A percentile compares a stretch with the other conserved stretches of the same genome.
These are phyloP conservation scores for Ceratobasidium sp. DNA, from an alignment of 1,284 basidiomycete genomes.

Conservation along the genomic window DNA sequence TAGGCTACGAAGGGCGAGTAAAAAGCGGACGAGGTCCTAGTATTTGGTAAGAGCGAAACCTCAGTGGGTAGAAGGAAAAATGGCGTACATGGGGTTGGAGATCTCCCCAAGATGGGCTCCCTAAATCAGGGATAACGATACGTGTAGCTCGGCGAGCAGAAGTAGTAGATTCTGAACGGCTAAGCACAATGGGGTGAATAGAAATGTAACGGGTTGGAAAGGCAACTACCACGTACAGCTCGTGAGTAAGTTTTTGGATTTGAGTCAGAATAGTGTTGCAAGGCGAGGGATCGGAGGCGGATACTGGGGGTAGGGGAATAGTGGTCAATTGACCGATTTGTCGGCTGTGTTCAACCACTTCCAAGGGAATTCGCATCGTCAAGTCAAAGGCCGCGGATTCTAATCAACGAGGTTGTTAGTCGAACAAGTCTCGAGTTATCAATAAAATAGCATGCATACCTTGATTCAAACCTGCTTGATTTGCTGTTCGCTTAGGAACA, in stretches of 20 bases:
- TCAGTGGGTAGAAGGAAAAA: neutral
- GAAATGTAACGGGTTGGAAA: neutral
- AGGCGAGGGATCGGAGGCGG: neutral
- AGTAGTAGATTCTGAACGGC: constrained; percentile 6
- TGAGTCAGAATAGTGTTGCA: constrained; percentile 21
- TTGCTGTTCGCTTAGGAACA: constrained; percentile 56
- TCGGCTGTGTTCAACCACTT: constrained; percentile 25
- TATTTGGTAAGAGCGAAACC: neutral
- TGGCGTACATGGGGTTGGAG: constrained; percentile 31
- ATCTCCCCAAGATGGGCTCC: constrained; percentile 77
- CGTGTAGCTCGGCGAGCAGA: constrained; percentile 57
- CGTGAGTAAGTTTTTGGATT: constrained; percentile 13
- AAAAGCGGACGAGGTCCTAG: constrained; percentile 75
- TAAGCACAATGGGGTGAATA: neutral
- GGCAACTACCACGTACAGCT: constrained; percentile 10
- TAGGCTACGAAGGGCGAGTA: constrained; percentile 71
- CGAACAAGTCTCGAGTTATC: constrained; percentile 55
- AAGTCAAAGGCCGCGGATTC: constrained; percentile 23
- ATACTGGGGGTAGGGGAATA: constrained; percentile 12
- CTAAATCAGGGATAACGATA: constrained; percentile 76
- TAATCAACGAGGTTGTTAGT: constrained; percentile 53
- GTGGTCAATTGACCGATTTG: constrained; percentile 33
- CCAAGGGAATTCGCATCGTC: constrained; percentile 16
- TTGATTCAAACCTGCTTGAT: constrained; percentile 44
- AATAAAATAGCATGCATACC: constrained; percentile 32